Evolutionary conservation across 1,284 basidiomycete species (phyloP).

Genomic region (Taiwanofungus camphoratus): DNA sequence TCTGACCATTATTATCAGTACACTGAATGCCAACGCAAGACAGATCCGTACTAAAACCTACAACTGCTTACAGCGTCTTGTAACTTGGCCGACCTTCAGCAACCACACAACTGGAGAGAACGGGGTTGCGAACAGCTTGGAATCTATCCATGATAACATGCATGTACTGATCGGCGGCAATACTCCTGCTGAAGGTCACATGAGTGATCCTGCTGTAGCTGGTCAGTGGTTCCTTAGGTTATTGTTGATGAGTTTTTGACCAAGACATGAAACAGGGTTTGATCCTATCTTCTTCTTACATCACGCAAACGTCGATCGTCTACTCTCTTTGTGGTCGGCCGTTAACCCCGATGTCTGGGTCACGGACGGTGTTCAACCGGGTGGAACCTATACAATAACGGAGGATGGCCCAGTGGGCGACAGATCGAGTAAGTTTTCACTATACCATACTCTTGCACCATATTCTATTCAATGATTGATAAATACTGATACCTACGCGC

Average conservation of each 20-base stretch:
- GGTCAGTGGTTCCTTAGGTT: too few species aligned
- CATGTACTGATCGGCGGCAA: slow-evolving; percentile 35
- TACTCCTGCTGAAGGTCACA: slow-evolving; percentile 39
- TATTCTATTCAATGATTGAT: too few species aligned
- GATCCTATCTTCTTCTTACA: slow-evolving; percentile 48
- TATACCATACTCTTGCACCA: too few species aligned
- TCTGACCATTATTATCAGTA: too few species aligned
- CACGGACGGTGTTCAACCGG: slow-evolving; percentile 21
- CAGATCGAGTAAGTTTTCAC: too few species aligned
- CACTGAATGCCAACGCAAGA: too few species aligned
- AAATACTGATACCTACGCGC: too few species aligned
- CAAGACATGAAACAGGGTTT: slow-evolving; percentile 34
- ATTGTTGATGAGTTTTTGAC: too few species aligned
- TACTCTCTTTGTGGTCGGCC: slow-evolving; percentile 41
- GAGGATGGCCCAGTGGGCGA: too few species aligned
- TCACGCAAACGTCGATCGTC: slow-evolving; percentile 43
- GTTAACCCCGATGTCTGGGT: slow-evolving; percentile 37
- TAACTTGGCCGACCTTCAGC: slow-evolving; percentile 39
- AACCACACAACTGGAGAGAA: slow-evolving; percentile 36
- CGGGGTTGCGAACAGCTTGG: slow-evolving; percentile 40
- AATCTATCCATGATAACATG: slow-evolving; percentile 43
- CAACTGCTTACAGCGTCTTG: slow-evolving; percentile 33
- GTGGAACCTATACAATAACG: too few species aligned
- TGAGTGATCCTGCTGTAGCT: slow-evolving; percentile 1
- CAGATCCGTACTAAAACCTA: slow-evolving; percentile 28